Percentiles rank a stretch among this genome's conserved stretches.
phyloP scores from a whole-genome alignment of 345 rosid genomes.

The Eucalyptus grandis region DNA sequence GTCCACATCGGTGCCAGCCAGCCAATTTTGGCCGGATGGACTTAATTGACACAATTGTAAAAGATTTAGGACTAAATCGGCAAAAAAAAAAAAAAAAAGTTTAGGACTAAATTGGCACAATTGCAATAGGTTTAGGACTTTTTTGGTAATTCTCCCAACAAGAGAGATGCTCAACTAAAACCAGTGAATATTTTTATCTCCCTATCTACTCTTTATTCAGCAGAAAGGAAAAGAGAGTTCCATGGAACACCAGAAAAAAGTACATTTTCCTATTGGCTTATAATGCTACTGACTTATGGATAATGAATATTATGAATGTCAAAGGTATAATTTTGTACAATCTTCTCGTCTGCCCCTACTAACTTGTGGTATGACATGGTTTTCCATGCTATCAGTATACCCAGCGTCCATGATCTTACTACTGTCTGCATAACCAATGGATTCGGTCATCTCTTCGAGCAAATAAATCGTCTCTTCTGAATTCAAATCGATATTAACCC shows the following conservation, averaged over 20 bases:
- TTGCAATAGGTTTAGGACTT: too few relatives aligned
- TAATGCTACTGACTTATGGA: neutral
- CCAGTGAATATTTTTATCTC: neutral
- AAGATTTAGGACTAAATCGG: too few relatives aligned
- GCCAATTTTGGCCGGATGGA: too few relatives aligned
- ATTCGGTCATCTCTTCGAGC: neutral
- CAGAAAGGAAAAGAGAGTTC: neutral
- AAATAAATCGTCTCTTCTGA: conserved; percentile 1
- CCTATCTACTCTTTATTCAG: neutral
- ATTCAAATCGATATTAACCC: neutral
- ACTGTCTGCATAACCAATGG: neutral
- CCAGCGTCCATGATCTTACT: too few relatives aligned
- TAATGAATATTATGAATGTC: neutral
- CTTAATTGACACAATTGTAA: too few relatives aligned
- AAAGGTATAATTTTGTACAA: neutral
- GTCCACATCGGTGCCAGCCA: too few relatives aligned
- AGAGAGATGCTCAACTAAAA: neutral
- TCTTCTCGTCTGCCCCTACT: neutral
- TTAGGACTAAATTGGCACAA: too few relatives aligned
- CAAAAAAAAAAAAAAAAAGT: too few relatives aligned
- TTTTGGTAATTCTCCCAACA: too few relatives aligned
- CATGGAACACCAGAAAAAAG: neutral
- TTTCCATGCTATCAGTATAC: neutral
- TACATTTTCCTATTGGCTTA: neutral
- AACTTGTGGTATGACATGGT: neutral